Evolutionary conservation across 1,139 yeast genomes (phyloP).

Genomic region (Hemisphaericaspora xylanilytica): DNA sequence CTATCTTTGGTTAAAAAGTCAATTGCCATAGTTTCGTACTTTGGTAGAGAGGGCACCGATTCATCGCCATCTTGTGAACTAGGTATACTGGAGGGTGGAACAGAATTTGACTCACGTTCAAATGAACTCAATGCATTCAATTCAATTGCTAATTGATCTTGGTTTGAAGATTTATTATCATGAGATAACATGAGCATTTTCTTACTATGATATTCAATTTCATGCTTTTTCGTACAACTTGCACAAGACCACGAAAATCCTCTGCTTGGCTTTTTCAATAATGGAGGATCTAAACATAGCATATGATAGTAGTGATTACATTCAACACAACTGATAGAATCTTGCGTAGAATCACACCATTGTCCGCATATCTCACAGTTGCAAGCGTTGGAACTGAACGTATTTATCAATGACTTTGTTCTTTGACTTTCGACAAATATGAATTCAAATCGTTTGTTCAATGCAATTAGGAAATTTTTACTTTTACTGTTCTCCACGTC

Average conservation of each 20-base stretch:
- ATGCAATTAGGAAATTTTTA: conserved; percentile 54
- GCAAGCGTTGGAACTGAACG: conserved; percentile 53
- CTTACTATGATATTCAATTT: conserved; percentile 27
- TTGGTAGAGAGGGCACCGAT: conserved; percentile 35
- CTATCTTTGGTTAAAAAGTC: conserved; percentile 49
- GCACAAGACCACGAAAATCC: conserved; percentile 97
- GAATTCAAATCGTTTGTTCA: conserved; percentile 67
- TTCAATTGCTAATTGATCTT: conserved; percentile 28
- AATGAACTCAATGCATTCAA: conserved; percentile 21
- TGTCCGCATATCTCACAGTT: conserved; percentile 74
- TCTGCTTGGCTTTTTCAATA: conserved; percentile 73
- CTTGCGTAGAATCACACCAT: conserved; percentile 71
- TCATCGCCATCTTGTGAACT: conserved; percentile 11
- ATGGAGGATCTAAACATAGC: conserved; percentile 84
- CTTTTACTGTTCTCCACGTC: conserved; percentile 55
- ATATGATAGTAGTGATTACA: conserved; percentile 74
- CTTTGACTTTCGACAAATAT: conserved; percentile 75
- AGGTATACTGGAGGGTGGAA: conserved; percentile 5
- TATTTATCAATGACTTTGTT: conserved; percentile 59
- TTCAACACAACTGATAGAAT: conserved; percentile 79
- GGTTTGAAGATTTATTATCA: conserved; percentile 45
- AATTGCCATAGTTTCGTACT: conserved; percentile 60
- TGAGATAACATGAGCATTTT: conserved; percentile 42
- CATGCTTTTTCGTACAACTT: conserved; percentile 54
- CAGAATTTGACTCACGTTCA: conserved; percentile 9